Percentiles rank a stretch among this genome's conserved stretches.
These are phyloP conservation scores for Neoconidiobolus thromboides DNA, from an alignment of 371 early-diverging fungal genomes.

Conservation along the genomic window DNA sequence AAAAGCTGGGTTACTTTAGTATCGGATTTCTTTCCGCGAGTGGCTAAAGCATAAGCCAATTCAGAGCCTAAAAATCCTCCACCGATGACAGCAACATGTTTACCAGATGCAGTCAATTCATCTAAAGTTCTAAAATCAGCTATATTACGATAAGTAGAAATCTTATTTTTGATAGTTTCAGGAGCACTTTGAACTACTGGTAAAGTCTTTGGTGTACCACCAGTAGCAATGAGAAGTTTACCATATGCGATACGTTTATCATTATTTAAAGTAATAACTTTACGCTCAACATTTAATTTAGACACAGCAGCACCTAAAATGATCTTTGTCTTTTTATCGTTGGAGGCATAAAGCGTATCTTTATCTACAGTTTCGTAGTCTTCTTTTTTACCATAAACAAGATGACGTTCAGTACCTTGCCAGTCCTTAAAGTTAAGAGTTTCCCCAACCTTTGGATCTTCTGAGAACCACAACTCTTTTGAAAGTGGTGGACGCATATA, in stretches of 20 bases:
- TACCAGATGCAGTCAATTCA: constrained; percentile 17
- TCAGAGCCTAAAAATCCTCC: constrained; percentile 64
- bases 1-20: constrained; percentile 45
- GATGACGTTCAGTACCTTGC: constrained; percentile 42
- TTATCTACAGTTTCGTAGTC: constrained; percentile 13
- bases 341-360: constrained; percentile 12
- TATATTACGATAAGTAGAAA: constrained; percentile 43
- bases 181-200: constrained; percentile 16
- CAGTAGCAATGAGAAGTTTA: constrained; percentile 53
- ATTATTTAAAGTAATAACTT: constrained; percentile 31
- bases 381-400: constrained; percentile 13
- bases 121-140: constrained; percentile 35
- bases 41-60: constrained; percentile 42
- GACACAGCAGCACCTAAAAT: constrained; percentile 24
- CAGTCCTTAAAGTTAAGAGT: constrained; percentile 45
- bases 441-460: constrained; percentile 21
- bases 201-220: constrained; percentile 39
- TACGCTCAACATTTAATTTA: constrained; percentile 36
- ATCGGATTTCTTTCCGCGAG: constrained; percentile 25
- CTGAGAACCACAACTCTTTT: constrained; percentile 58
- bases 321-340: constrained; percentile 24
- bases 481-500: constrained; percentile 53
- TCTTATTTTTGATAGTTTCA: constrained; percentile 11
- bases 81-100: constrained; percentile 45
- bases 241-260: constrained; percentile 38